Conservation (phyloP, 1,284 basidiomycete species). For the Volvariella surrecta region DNA sequence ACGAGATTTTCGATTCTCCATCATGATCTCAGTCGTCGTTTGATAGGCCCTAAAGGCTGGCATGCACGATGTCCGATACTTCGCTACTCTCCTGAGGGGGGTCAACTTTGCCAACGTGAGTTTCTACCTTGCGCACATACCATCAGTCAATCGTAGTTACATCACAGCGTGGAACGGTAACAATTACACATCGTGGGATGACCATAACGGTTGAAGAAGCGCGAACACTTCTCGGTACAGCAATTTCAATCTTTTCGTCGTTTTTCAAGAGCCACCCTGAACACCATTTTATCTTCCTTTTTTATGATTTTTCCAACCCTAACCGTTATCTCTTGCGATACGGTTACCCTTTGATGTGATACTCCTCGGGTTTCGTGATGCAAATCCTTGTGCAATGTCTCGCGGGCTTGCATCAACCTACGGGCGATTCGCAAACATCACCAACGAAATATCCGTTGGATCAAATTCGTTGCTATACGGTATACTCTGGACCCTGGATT, state of each 20-base stretch:
- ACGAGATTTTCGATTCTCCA: background rate
- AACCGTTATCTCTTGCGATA: no score
- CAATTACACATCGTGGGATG: slow-evolving; percentile 62
- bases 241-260: background rate
- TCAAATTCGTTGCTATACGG: no score
- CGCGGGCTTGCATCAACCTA: no score
- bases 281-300: background rate
- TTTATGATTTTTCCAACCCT: background rate
- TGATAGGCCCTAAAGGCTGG: slow-evolving; percentile 68
- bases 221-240: slow-evolving; percentile 64
- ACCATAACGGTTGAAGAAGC: slow-evolving; percentile 87
- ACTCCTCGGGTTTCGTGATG: no score
- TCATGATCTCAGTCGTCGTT: slow-evolving; percentile 5
- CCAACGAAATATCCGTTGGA: no score
- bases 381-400: no score
- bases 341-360: no score
- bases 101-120: slow-evolving; percentile 71
- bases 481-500: no score
- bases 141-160: slow-evolving; percentile 9
- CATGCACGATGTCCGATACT: slow-evolving; percentile 71
- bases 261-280: slow-evolving; percentile 3
- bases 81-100: slow-evolving; percentile 67
- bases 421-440: no score
- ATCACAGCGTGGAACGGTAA: slow-evolving; percentile 69
- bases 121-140: slow-evolving; percentile 6